Evolutionary conservation across 257 asterid species (phyloP), one percentile per base, ranked within the genome.

Genomic region (Penstemon eatonii): DNA sequence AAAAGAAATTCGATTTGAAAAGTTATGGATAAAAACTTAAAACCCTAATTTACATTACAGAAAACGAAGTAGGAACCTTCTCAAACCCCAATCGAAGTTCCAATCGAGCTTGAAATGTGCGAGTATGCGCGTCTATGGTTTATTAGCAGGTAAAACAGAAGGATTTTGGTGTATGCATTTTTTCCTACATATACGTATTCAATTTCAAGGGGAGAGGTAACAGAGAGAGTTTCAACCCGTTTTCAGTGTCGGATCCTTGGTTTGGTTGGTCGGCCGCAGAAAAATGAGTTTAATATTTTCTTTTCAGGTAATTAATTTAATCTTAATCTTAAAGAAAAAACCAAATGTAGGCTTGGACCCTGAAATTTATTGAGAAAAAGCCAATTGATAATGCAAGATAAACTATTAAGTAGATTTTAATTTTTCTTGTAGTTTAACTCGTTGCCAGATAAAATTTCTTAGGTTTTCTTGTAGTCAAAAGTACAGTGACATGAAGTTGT

Each of bases 51-150:
- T 19, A 3, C 15, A 44, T 63, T 63, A 25, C 38, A 61, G 42
- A 43, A 61, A 43, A 33, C 25, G 33, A 63, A 4, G 12, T 12
- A 63, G 55, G 45, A 63, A 63, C 67, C 67, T 61, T 45, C 36
- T 6, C 54, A 40, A 9, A 42, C 15, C 39, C 66, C 36, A 18
- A 43, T 43, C 11, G 53, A 12, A 60, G 19, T 18, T 38, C 8
- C 41, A 61, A 61, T 58, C 46, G 51, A 46, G 54, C 54, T 25
- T 25, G 33, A 25, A 25, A 25, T 25, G 33, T 25, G 33, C 33
- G 33, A 25, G 33, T 25, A 25, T 1, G 33, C 33, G 33, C 33
- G 33, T 25, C 33, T 25, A 25, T 25, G 33, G 33, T 25, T 25
- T 25, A 25, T 25, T 2, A 25, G 33, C 33, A 25, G 54, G 54